Base-by-base conservation (phyloP, 1,284 basidiomycete species). In the Cutaneotrichosporon sp. region DNA sequence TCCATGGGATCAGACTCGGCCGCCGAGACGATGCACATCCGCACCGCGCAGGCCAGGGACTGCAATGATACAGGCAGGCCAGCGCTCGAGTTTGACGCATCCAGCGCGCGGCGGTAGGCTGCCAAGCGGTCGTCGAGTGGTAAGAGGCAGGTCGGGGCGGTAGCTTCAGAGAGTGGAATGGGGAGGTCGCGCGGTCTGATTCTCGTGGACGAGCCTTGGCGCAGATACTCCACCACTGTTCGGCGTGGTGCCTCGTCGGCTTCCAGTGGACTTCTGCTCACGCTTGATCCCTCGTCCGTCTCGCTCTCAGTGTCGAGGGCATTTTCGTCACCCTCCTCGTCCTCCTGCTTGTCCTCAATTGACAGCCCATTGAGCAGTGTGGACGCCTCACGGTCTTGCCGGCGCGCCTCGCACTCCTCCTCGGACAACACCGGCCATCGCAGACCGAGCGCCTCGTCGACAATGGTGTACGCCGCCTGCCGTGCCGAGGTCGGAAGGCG, bases 201-300 rank as follows among this genome's bases (percentile, higher is more conserved):
- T 4, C 80, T 81, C 51, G 87, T 77, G 31, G 85, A 79, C 2
- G 81, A 81, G 4, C 88, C 87, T 25, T 84, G 81, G 16, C 89
- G 82, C 34, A 86, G 66, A 59, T 87, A 86, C 64, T 91, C 88
- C 1, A 74, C 79, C 10, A 90, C 74, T 1, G 71, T 65, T 38
- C 79, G 80, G 7, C 74, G 70, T 16, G 54, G 25, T 42, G 38
- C 10, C 10, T 20, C 24, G 7, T 39, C 43, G 10, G 20, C 16
- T 8, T 27, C 29, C 9, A 24, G 29, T 1, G 16, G 3, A 22
- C 43, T 5, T n/a, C 48, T 38, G 34, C 46, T 39, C 42, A 53
- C 27, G 55, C 55, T 6, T 50, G 79, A 66, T 27, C 34, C 11
- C n/a, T 42, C 32, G 19, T 43, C 72, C 24, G 44, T 35, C 7